Evolutionary conservation across 345 rosid species (phyloP), one percentile per base, ranked within the genome.

Genomic region (Cochlearia excelsa): DNA sequence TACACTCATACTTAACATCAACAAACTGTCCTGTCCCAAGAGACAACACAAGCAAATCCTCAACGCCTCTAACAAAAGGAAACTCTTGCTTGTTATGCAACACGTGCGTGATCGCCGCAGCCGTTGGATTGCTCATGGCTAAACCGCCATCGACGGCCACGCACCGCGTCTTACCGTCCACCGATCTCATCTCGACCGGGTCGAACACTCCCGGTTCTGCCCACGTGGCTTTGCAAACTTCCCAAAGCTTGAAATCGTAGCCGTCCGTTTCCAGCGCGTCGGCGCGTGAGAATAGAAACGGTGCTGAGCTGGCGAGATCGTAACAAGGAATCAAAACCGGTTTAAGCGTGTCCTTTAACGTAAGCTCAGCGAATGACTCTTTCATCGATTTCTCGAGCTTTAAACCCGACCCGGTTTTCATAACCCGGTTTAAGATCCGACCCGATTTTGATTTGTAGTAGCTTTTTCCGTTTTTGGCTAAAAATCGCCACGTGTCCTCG

Each of bases 41-140:
- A 7, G 95, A 86, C 41, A 92, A 67, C 26, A 92, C 97, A 66
- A 92, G 61, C 71, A 92, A 77, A 80, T 92, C 98, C 80, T 88
- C 98, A 30, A 86, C 93, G 1, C 98, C 98, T 56, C 95, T 76
- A 57, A 92, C 98, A 61, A 88, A 88, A 8, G 98, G 98, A 30
- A 92, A 92, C 76, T 92, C 98, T 61, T 88, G 96, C 80, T 92
- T 92, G 71, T 92, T 92, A 42, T 92, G 98, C 56, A 92, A 70
- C 62, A 92, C 98, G 74, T 92, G 98, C 54, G 98, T 92, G 37
- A 92, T 88, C 7, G 98, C 97, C 7, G 98, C 98, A 1, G 95
- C 82, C 1, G 98, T 71, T 7, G 97, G 98, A 67, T 92, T 92
- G 58, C 76, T 84, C 97, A 83, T 88, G 0, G 89, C 87, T 28